Base-by-base conservation (phyloP, 2,329 filamentous ascomycete genomes). In the Orbilia javanica region DNA sequence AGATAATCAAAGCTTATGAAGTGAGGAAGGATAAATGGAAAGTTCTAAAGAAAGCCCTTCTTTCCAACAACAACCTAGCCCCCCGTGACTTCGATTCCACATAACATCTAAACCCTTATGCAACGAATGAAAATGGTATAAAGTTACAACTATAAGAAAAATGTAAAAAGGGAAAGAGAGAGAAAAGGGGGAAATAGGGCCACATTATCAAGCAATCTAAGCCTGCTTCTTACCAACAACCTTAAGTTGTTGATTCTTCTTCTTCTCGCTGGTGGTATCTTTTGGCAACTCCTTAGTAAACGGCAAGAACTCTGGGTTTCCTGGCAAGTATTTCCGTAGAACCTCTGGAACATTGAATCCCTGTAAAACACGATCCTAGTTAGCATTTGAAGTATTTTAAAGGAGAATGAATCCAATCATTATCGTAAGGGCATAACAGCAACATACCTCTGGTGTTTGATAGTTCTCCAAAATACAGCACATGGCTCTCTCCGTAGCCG, bases 391-490 rank as follows among this genome's bases (percentile, higher is more conserved):
- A 10, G 7, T n/a, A n/a, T 36, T 39, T 5, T 5, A 11, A 39
- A 39, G 11, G n/a, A n/a, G n/a, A n/a, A n/a, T n/a, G n/a, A n/a
- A 13, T 3, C 1, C 36, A 11, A 3, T 39, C 36, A 39, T 15
- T 7, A 31, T 31, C n/a, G 29, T 39, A 3, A 15, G 11, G 11
- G 3, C 10, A 39, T n/a, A 39, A 39, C 8, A 39, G 36, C 1
- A 81, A 84, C 88, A 84, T 85, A 91, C 91, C 81, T 95, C 92
- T 82, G 94, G 90, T 0, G 91, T 96, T 87, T 99, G 96, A 85
- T 95, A 98, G 86, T 98, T 99, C 86, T 99, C 96, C 44, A 99
- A 88, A 50, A 99, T 88, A 84, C 95, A 97, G 88, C 96, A 98
- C 62, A 98, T 88, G 0, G 95, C 93, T 83, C 95, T 89, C 83